Base-by-base conservation (phyloP, 805 yeast species). In the Kazachstania africana region DNA sequence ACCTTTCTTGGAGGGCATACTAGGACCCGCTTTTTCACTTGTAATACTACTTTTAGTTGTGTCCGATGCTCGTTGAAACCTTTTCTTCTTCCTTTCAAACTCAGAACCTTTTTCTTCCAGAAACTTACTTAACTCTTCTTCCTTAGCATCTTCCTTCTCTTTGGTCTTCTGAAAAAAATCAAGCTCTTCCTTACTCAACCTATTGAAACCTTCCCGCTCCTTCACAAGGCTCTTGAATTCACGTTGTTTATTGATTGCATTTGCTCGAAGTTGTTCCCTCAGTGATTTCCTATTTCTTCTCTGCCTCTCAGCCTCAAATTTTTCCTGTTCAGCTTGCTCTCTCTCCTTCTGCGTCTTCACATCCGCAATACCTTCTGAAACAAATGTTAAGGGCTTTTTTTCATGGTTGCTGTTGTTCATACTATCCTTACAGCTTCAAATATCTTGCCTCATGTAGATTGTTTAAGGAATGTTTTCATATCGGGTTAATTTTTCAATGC, bases 291-390 rank as follows among this genome's bases (percentile, higher is more conserved):
- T 36, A 25, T 40, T 43, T 19, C 42, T 35, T 20, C 42, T 37
- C 26, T 42, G 42, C 20, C 35, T 36, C 15, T 47, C 49, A 8
- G 37, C 30, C 26, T 52, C 55, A 29, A 32, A 38, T 23, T 39
- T 41, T 13, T 38, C 33, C 19, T 45, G 49, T 19, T 40, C 41
- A 14, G 30, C 27, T 32, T 45, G 39, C 19, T 44, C 57, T 29
- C 35, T 38, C 16, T 23, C 37, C 20, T 39, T 31, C 29, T 53
- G 56, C 6, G 30, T 25, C 14, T 40, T 40, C 6, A 52, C 21
- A 35, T 53, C 50, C 3, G 52, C 33, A 9, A 33, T 38, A 16
- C 59, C 57, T 31, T 53, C 59, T 5, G 48, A 39, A 3, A 52
- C 42, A 34, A 53, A 53, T 5, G 35, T 35, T 12, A 47, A 22